Evolutionary conservation across 306 rosid genomes (phyloP).

Genomic region (Comarum palustre): DNA sequence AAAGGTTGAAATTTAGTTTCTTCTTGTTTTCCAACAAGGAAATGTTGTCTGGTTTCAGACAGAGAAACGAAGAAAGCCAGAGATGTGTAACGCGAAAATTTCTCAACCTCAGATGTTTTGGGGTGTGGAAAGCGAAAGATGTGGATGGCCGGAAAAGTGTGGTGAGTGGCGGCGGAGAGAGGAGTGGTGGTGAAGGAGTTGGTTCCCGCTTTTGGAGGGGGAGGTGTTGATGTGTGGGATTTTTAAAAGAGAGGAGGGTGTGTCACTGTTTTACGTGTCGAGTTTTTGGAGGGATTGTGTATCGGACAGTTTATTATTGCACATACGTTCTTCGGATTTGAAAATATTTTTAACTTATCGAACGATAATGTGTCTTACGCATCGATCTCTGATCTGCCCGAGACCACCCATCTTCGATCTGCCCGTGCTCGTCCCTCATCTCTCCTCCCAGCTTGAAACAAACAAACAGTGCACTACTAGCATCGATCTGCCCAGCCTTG

Average conservation of each 20-base stretch:
- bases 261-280: slow-evolving; percentile 50
- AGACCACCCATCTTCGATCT: too few relatives aligned
- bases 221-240: slow-evolving; percentile 14
- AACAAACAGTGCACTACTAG: too few relatives aligned
- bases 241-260: slow-evolving; percentile 24
- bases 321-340: not conserved
- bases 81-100: not conserved
- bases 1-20: not conserved
- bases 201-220: slow-evolving; percentile 40
- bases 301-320: slow-evolving; percentile 39
- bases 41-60: slow-evolving; percentile 2
- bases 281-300: slow-evolving; percentile 26
- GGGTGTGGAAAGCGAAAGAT: not conserved
- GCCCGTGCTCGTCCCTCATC: too few relatives aligned
- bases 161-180: slow-evolving; percentile 24
- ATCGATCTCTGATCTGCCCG: too few relatives aligned
- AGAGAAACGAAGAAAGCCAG: slow-evolving; percentile 13
- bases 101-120: slow-evolving; percentile 10
- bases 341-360: too few relatives aligned
- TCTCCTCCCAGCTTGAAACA: too few relatives aligned
- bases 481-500: too few relatives aligned
- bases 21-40: not conserved
- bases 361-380: too few relatives aligned
- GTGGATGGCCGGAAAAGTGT: not conserved
- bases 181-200: slow-evolving; percentile 4